These are phyloP conservation scores for Macrotyloma uniflorum DNA, from an alignment of 306 rosid species.

Conservation along the genomic window DNA sequence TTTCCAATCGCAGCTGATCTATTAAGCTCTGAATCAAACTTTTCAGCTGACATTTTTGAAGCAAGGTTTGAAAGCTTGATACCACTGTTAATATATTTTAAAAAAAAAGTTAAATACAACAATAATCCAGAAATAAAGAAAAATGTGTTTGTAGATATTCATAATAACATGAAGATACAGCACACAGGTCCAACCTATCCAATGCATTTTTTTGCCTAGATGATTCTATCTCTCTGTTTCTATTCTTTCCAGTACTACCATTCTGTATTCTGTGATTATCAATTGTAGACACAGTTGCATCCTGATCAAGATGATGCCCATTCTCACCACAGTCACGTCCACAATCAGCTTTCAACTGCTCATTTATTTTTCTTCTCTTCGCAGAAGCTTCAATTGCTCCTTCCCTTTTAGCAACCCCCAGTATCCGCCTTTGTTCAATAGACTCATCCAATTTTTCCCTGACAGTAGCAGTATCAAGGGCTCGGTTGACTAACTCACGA, in stretches of 20 bases:
- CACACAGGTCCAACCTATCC: slow-evolving; percentile 46
- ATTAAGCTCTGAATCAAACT: slow-evolving; percentile 51
- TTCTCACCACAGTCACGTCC: slow-evolving; percentile 48
- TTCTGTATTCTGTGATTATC: slow-evolving; percentile 48
- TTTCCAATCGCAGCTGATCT: slow-evolving; percentile 53
- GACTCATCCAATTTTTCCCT: slow-evolving; percentile 70
- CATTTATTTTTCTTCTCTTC: slow-evolving; percentile 74
- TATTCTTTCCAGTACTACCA: slow-evolving; percentile 32
- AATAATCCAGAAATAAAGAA: slow-evolving; percentile 1
- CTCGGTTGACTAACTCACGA: slow-evolving; percentile 65
- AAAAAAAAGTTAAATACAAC: not conserved
- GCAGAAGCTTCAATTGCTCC: slow-evolving; percentile 61
- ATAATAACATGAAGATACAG: slow-evolving; percentile 18
- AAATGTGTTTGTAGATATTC: not conserved
- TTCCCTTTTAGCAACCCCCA: slow-evolving; percentile 85
- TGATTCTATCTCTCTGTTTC: slow-evolving; percentile 54
- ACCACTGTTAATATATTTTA: slow-evolving; percentile 48
- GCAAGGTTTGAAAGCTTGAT: slow-evolving; percentile 47
- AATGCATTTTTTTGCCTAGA: slow-evolving; percentile 38
- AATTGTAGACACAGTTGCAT: slow-evolving; percentile 36
- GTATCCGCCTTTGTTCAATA: slow-evolving; percentile 75
- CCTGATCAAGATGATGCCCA: slow-evolving; percentile 30
- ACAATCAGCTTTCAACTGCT: slow-evolving; percentile 56
- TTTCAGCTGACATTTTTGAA: slow-evolving; percentile 55
- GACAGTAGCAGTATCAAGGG: slow-evolving; percentile 60